Evolutionary conservation across 495 filamentous ascomycete species (phyloP).

Genomic region (Hypoxylon intermedium): DNA sequence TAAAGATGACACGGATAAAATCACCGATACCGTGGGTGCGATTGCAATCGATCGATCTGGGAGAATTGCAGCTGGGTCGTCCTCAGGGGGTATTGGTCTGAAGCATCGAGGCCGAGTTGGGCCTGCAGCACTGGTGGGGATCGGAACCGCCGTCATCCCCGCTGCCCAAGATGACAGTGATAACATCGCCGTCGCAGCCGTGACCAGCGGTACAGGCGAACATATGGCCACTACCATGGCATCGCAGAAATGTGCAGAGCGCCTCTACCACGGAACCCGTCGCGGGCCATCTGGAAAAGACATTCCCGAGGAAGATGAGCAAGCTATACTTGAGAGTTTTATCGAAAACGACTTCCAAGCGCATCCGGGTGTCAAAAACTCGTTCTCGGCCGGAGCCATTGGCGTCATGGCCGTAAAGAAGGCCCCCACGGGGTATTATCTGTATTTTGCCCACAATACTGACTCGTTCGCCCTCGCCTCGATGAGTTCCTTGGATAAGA

Average conservation of each 20-base stretch:
- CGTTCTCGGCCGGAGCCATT: conserved; percentile 76
- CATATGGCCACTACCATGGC: conserved; percentile 94
- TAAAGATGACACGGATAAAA: conserved; percentile 53
- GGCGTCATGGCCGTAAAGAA: conserved; percentile 87
- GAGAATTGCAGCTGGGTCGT: conserved; percentile 94
- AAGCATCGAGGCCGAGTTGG: conserved; percentile 91
- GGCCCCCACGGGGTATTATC: conserved; percentile 68
- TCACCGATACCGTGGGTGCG: conserved; percentile 94
- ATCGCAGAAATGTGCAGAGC: conserved; percentile 76
- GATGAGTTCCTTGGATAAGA: conserved; percentile 77
- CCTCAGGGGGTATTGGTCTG: conserved; percentile 98
- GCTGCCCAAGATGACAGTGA: conserved; percentile 62
- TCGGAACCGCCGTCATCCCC: conserved; percentile 88
- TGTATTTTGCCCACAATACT: conserved; percentile 92
- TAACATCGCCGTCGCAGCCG: conserved; percentile 70
- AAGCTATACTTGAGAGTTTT: conserved; percentile 72
- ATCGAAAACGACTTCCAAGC: conserved; percentile 81
- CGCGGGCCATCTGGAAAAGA: conserved; percentile 64
- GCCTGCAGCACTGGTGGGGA: conserved; percentile 88
- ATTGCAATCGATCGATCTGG: conserved; percentile 87
- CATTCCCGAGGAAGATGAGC: conserved; percentile 70
- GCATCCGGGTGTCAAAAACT: conserved; percentile 77
- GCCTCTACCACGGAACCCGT: conserved; percentile 71
- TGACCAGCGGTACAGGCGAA: conserved; percentile 93
- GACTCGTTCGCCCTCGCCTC: conserved; percentile 88